Base-by-base conservation (phyloP, 139 green algal species). In the Tetradesmus obliquus region DNA sequence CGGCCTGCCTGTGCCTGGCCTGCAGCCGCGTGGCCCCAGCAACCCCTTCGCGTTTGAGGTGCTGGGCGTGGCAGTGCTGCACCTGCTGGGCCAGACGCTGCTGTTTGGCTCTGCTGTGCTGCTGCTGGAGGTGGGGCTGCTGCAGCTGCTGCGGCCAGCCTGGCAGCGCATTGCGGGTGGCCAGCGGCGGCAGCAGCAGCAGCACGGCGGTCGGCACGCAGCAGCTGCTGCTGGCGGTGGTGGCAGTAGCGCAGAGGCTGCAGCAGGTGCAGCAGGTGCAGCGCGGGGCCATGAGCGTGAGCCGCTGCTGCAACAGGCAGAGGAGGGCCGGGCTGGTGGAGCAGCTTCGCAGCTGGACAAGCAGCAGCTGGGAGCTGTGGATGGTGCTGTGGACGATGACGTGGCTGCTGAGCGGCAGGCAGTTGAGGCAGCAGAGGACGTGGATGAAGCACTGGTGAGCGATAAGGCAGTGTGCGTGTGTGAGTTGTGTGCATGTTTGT, bases 301-400 rank as follows among this genome's bases (percentile, higher is more conserved):
- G 58, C 58, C 71, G 57, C 58, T 79, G 32, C 57, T 79, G 84
- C 84, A 88, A 17, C 57, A 57, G 20, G 13, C 57, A 88, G 82
- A 19, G 19, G 66, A 76, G 17, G 66, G 66, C 2, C 20, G 81
- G 7, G 62, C 12, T 45, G 8, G 45, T 9, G 45, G 9, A 60
- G 15, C 32, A 6, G 81, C 2, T n/a, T 51, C 9, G 55, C 10
- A 72, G 82, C 17, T 32, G 1, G 57, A 55, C n/a, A 12, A 71
- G 1, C 12, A 58, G 22, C 20, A 57, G 7, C 32, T 45, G 54
- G 53, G 85, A 79, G 45, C 62, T 20, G 22, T 24, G 22, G 12
- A 1, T 85, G 51, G 19, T 71, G 86, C 83, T 24, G 95, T 96
- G 92, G 96, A 97, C 88, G 94, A 90, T 66, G 96, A 97, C 82